Evolutionary conservation across 805 yeast species (phyloP), one percentile per base, ranked within the genome.

Genomic region (Clavispora asparagi): DNA sequence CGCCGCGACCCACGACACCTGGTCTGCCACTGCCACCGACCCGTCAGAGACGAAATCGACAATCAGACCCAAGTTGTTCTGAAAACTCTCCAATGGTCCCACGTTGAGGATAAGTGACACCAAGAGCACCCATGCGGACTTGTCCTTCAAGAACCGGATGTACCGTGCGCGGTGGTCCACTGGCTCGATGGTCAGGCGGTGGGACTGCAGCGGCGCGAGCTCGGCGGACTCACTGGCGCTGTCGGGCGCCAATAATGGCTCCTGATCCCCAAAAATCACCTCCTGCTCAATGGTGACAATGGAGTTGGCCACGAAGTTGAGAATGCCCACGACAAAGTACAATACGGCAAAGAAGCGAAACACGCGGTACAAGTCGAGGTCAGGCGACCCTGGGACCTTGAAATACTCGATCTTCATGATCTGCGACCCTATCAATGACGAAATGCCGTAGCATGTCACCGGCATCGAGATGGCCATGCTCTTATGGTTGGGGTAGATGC

Each of bases 381-480:
- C 56, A 7, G 52, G 53, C 16, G 48, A 49, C 17, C 51, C 42
- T 65, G 52, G 52, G 62, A 63, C 31, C 41, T 49, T 51, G 55
- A 82, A 70, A 60, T 64, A 68, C 7, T 54, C 52, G 23, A 74
- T 59, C 48, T 73, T 77, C 60, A 79, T 63, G 39, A 79, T 59
- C 60, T 82, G 90, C 0, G 96, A 77, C 4, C 87, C 85, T 41
- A 91, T 64, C 45, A 94, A 69, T 1, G 95, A 79, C 6, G 95
- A 85, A 28, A 89, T 58, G 1, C 98, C 99, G 63, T 85, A 91
- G 51, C 85, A 85, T 0, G 95, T 79, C 2, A 92, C 91, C 0
- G 99, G 99, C 39, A 86, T 76, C 44, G 95, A 85, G 39, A 92
- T 88, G 29, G 96, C 86, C 45, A 92, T 64, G 2, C 95, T 85